Evolutionary conservation across 2,329 filamentous ascomycete genomes (phyloP), one percentile per base, ranked within the genome.

Genomic region (Curvularia spicifera): DNA sequence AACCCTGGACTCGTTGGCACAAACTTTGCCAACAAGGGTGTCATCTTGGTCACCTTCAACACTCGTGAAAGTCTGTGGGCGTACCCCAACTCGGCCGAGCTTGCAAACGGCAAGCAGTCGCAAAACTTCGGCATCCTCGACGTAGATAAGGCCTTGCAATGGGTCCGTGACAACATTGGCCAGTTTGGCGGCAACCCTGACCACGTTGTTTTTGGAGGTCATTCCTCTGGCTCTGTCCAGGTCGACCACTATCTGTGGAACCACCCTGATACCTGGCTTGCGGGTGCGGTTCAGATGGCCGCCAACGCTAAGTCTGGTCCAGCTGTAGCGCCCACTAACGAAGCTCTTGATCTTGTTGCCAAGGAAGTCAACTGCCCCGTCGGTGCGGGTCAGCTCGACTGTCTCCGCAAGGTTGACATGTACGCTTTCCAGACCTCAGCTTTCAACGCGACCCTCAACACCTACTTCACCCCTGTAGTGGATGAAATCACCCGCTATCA

Each of bases 141-240:
- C 54, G 73, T 75, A 39, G 71, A 76, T n/a, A 73, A 71, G 64
- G 75, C 75, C 31, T 48, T 78, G 44, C 62, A 75, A 13, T 78
- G 75, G 75, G 65, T 78, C 22, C 70, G 60, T 42, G 67, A 72
- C 12, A 77, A 78, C 59, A 76, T 78, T 57, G 68, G 58, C 18
- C 58, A 64, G 9, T 80, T 80, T 29, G 78, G 78, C 4, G 78
- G 78, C 35, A 70, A 79, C 57, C 78, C 78, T 10, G 59, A 78
- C 20, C 78, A 76, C 49, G 72, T 80, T 5, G 77, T 80, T 31
- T 79, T 80, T n/a, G 78, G 78, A 9, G 78, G 78, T 2, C 68
- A 71, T 39, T 70, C 67, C 0, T 68, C 67, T n/a, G 69, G 69
- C 18, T 64, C 69, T 22, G 67, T 70, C 10, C 64, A 67, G 39